phyloP scores from a whole-genome alignment of 441 rosid genomes.

The Raphanus hybrid region DNA sequence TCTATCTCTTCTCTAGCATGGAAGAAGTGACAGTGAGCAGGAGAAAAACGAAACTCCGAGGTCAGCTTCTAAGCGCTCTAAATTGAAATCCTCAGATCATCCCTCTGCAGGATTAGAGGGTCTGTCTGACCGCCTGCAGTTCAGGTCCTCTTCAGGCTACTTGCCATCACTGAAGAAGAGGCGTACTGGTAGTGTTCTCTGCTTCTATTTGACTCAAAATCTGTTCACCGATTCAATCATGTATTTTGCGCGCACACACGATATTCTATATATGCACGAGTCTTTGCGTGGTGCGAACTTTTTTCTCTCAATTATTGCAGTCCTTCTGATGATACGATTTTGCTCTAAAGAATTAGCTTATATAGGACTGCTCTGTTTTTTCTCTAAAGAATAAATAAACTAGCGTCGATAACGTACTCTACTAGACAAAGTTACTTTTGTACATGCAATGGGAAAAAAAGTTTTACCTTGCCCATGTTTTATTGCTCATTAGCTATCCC shows the following conservation, averaged over 20 bases:
- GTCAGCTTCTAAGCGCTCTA: slow-evolving; percentile 51
- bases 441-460: slow-evolving; percentile 10
- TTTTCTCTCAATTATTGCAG: not conserved
- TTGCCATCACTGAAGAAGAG: slow-evolving; percentile 58
- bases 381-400: not conserved
- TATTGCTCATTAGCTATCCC: slow-evolving; percentile 13
- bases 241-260: slow-evolving; percentile 12
- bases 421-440: not conserved
- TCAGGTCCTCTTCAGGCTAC: slow-evolving; percentile 56
- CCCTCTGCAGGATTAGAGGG: slow-evolving; percentile 51
- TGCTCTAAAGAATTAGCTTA: slow-evolving; percentile 22
- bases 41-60: slow-evolving; percentile 52
- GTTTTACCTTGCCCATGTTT: not conserved
- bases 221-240: slow-evolving; percentile 27
- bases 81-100: slow-evolving; percentile 48
- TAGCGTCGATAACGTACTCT: not conserved
- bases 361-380: slow-evolving; percentile 3
- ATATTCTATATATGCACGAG: slow-evolving; percentile 27
- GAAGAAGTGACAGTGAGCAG: slow-evolving; percentile 63
- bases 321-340: slow-evolving; percentile 25
- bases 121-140: slow-evolving; percentile 61
- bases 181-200: slow-evolving; percentile 53
- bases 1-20: slow-evolving; percentile 46
- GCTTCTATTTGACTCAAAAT: slow-evolving; percentile 28
- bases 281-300: slow-evolving; percentile 20